Percentiles rank a stretch among this genome's conserved stretches.
Evolutionary conservation across 2,329 filamentous ascomycete genomes (phyloP).

Genomic region (Epicoccum nigrum): DNA sequence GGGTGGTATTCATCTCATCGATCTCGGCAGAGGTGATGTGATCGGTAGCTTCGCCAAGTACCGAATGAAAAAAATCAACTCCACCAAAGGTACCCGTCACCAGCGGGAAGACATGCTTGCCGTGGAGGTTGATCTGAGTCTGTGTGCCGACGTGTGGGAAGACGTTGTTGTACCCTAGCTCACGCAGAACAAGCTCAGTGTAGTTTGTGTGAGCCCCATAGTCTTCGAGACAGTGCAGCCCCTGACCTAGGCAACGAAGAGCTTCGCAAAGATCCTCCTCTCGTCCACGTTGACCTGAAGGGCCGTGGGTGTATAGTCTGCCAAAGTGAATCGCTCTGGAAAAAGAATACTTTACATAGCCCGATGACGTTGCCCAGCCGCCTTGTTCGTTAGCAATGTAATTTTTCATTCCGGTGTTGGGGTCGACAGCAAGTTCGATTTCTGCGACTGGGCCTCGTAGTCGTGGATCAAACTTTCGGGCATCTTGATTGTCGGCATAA

Average conservation of each 20-base stretch:
- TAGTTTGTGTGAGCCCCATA: conserved; percentile 64
- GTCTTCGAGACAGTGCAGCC: conserved; percentile 60
- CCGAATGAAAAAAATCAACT: conserved; percentile 58
- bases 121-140: conserved; percentile 53
- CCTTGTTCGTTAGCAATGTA: conserved; percentile 94
- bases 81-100: conserved; percentile 63
- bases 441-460: conserved; percentile 75
- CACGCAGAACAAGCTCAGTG: conserved; percentile 58
- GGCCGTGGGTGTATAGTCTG: conserved; percentile 53
- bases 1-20: conserved; percentile 53
- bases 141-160: conserved; percentile 59
- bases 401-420: conserved; percentile 85
- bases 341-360: conserved; percentile 68
- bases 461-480: conserved; percentile 78
- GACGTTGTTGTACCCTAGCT: conserved; percentile 58
- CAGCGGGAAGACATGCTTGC: conserved; percentile 57
- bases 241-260: conserved; percentile 58
- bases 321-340: conserved; percentile 57
- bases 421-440: conserved; percentile 55
- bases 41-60: conserved; percentile 57
- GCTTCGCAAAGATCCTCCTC: conserved; percentile 57
- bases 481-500: conserved; percentile 73
- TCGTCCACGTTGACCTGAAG: conserved; percentile 47
- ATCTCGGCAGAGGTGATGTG: conserved; percentile 57
- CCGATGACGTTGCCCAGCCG: conserved; percentile 86